A percentile compares a stretch with the other conserved stretches of the same genome.
Conservation (phyloP, 768 basidiomycete genomes). For the Amanita molliuscula region DNA sequence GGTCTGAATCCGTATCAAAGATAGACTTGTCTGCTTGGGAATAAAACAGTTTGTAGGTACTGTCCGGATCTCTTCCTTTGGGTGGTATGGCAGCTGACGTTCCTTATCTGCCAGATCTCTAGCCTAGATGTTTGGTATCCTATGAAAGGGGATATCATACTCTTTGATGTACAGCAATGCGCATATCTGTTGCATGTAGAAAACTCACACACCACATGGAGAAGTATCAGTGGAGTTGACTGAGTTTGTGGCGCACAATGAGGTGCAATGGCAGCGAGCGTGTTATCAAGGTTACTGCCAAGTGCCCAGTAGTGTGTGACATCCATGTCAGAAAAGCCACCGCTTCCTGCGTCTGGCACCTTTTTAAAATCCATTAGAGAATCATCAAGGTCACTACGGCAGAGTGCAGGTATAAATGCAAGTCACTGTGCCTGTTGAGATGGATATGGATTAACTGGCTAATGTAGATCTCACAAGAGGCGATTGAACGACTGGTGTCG, state of each 20-base stretch:
- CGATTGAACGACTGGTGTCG: slow-evolving; percentile 50
- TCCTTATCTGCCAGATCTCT: slow-evolving; percentile 61
- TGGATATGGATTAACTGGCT: not conserved
- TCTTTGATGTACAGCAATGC: no score
- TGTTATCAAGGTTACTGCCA: not conserved
- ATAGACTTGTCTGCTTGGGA: slow-evolving; percentile 44
- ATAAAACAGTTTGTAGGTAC: no score
- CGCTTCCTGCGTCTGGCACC: slow-evolving; percentile 34
- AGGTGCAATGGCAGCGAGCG: not conserved
- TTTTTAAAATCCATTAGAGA: slow-evolving; percentile 43
- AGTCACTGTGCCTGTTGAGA: slow-evolving; percentile 15
- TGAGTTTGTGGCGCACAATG: no score
- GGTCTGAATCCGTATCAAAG: slow-evolving; percentile 46
- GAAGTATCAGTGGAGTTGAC: no score
- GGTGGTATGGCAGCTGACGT: slow-evolving; percentile 38
- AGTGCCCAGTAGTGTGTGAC: no score
- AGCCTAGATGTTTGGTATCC: no score
- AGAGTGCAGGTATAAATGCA: slow-evolving; percentile 41
- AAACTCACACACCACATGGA: no score
- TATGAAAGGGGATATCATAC: no score
- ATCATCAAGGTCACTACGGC: slow-evolving; percentile 39
- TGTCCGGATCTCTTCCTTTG: slow-evolving; percentile 20
- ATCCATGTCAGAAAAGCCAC: slow-evolving; percentile 10
- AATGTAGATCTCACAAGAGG: slow-evolving; percentile 42
- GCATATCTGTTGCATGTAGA: no score